These are phyloP conservation scores for Aphanocladium album DNA, from an alignment of 2,329 filamentous ascomycete genomes.

Conservation along the genomic window DNA sequence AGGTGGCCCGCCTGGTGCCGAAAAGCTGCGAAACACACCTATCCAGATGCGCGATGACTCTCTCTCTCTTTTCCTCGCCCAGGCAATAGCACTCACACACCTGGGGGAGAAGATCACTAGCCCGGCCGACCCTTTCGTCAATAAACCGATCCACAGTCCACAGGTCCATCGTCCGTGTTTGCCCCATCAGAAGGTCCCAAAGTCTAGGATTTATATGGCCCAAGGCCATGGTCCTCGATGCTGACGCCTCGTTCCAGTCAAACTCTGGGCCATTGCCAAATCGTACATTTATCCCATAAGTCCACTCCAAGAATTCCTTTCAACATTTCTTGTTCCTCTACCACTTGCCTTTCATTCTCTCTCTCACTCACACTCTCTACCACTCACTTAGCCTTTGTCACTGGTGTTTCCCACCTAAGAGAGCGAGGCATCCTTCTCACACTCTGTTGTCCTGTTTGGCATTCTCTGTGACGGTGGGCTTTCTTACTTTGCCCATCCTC, in stretches of 20 bases:
- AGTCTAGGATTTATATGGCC: slow-evolving; percentile 36
- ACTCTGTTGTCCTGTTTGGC: slow-evolving; percentile 3
- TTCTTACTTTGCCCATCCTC: slow-evolving; percentile 7
- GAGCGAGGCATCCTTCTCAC: background rate
- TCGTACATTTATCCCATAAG: slow-evolving; percentile 39
- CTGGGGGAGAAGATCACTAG: slow-evolving; percentile 5
- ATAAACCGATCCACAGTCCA: slow-evolving; percentile 11
- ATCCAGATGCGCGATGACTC: slow-evolving; percentile 7
- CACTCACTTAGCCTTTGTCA: background rate
- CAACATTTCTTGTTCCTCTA: slow-evolving; percentile 38
- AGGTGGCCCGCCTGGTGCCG: background rate
- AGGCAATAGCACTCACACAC: background rate
- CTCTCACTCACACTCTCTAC: background rate
- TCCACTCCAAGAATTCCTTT: slow-evolving; percentile 40
- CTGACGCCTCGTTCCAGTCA: slow-evolving; percentile 34
- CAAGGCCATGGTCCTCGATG: slow-evolving; percentile 25
- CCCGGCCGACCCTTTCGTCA: slow-evolving; percentile 9
- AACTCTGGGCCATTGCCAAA: slow-evolving; percentile 26
- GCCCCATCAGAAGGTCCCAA: slow-evolving; percentile 21
- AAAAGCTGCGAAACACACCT: background rate
- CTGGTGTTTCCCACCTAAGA: too few species aligned
- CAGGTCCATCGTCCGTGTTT: slow-evolving; percentile 20
- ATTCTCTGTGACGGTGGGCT: background rate
- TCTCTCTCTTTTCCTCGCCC: too few species aligned
- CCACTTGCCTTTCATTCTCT: slow-evolving; percentile 25